Percentiles rank a stretch among this genome's conserved stretches.
These are phyloP conservation scores for Curvularia hawaiiensis DNA, from an alignment of 2,329 filamentous ascomycete species.

Conservation along the genomic window DNA sequence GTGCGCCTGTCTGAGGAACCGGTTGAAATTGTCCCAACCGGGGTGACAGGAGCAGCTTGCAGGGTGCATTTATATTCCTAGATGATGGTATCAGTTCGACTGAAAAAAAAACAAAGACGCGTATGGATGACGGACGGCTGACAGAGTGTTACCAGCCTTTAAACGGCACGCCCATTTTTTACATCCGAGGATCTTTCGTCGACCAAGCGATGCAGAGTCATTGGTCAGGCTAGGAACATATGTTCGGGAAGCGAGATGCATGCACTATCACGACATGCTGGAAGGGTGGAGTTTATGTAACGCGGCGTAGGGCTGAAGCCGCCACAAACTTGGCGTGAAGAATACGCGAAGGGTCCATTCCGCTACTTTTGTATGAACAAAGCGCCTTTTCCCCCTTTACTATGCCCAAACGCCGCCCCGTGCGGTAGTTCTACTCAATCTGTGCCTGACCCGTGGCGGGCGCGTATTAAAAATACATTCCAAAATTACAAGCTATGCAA, in stretches of 20 bases:
- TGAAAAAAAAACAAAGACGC: conserved; percentile 3
- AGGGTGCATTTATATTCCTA: not conserved
- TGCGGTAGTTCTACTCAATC: conserved; percentile 38
- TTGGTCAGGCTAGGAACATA: not conserved
- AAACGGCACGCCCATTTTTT: not conserved
- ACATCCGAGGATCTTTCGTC: not conserved
- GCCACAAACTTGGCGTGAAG: conserved; percentile 15
- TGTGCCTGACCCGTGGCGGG: conserved; percentile 27
- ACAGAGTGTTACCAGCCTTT: conserved; percentile 2
- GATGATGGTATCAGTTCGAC: conserved; percentile 2
- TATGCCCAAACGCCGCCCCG: conserved; percentile 33
- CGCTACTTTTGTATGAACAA: conserved; percentile 23
- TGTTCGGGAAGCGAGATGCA: not conserved
- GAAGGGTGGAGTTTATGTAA: not conserved
- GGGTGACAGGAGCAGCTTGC: not conserved
- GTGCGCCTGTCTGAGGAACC: not conserved
- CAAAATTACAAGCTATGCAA: conserved; percentile 35
- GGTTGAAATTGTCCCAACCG: not conserved
- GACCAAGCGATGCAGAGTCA: not conserved
- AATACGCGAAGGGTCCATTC: conserved; percentile 15
- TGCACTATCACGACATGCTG: not conserved
- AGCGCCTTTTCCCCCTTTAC: conserved; percentile 14
- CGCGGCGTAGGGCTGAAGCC: conserved; percentile 11
- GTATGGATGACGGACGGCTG: conserved; percentile 3
- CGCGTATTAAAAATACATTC: conserved; percentile 44